phyloP scores from a whole-genome alignment of 2,329 filamentous ascomycete species.

The Cladosporium sp. region DNA sequence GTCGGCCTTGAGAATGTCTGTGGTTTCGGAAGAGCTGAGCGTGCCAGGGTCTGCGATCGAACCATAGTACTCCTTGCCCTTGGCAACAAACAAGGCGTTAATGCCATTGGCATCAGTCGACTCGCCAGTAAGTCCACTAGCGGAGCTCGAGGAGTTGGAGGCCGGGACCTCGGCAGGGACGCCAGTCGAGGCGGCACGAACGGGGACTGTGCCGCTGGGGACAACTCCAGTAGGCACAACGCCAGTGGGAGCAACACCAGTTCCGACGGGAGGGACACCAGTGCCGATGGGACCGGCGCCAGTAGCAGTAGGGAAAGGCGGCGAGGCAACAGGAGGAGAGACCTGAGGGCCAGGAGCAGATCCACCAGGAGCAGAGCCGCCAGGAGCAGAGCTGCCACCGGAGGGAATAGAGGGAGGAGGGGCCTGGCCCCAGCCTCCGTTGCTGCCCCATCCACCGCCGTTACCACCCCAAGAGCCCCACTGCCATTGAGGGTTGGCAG shows the following conservation, averaged over 20 bases:
- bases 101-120: conserved; percentile 38
- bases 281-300: not conserved
- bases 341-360: not conserved
- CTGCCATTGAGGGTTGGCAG: conserved; percentile 5
- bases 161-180: not conserved
- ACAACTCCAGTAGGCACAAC: not conserved
- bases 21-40: conserved; percentile 48
- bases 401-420: not conserved
- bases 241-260: not conserved
- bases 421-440: not conserved
- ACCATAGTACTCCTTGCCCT: conserved; percentile 62
- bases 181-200: not conserved
- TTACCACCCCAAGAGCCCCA: conserved; percentile 1
- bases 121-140: conserved; percentile 2
- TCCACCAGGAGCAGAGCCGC: not conserved
- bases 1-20: conserved; percentile 54
- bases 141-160: not conserved
- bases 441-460: conserved; percentile 4
- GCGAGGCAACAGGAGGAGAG: not conserved
- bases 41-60: conserved; percentile 52
- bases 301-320: not conserved
- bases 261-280: not conserved
- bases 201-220: not conserved
- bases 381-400: not conserved
- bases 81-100: conserved; percentile 54